Conservation (phyloP, 306 rosid species). For the Alnus rubra region DNA sequence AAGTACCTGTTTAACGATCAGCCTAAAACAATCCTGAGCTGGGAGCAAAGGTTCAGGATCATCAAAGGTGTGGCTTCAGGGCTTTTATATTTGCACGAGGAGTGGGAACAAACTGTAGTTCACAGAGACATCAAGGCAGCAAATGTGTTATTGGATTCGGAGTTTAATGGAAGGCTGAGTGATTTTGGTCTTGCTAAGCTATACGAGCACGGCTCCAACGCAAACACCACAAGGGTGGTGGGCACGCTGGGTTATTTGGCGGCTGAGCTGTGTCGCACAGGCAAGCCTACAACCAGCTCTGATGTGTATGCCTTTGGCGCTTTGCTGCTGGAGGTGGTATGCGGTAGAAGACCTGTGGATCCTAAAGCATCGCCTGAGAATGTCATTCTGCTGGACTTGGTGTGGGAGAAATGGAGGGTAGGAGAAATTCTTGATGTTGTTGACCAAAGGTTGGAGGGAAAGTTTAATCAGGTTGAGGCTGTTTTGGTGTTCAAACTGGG, state of each 20-base stretch:
- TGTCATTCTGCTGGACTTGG: conserved; percentile 30
- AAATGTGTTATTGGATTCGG: conserved; percentile 37
- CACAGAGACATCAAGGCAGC: conserved; percentile 44
- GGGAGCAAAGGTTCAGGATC: conserved; percentile 36
- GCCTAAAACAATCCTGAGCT: conserved; percentile 22
- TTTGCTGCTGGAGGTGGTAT: conserved; percentile 34
- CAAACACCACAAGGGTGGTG: conserved; percentile 29
- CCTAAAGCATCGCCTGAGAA: conserved; percentile 27
- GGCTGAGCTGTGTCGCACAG: conserved; percentile 36
- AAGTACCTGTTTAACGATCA: conserved; percentile 39
- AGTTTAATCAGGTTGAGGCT: conserved; percentile 30
- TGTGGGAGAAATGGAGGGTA: conserved; percentile 28
- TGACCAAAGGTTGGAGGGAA: conserved; percentile 26
- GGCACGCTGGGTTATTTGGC: conserved; percentile 42
- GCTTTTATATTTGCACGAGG: conserved; percentile 35
- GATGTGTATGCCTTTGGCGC: conserved; percentile 34
- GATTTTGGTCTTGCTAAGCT: conserved; percentile 40
- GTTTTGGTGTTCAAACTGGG: conserved; percentile 35
- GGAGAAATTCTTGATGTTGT: conserved; percentile 29
- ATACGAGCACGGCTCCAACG: conserved; percentile 31
- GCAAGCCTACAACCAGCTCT: conserved; percentile 30
- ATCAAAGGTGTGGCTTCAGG: conserved; percentile 37
- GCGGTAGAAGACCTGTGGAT: conserved; percentile 39
- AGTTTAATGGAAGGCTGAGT: conserved; percentile 36
- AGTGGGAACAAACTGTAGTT: conserved; percentile 39